Conservation (phyloP, 768 basidiomycete species). For the Lactarius evosmus region DNA sequence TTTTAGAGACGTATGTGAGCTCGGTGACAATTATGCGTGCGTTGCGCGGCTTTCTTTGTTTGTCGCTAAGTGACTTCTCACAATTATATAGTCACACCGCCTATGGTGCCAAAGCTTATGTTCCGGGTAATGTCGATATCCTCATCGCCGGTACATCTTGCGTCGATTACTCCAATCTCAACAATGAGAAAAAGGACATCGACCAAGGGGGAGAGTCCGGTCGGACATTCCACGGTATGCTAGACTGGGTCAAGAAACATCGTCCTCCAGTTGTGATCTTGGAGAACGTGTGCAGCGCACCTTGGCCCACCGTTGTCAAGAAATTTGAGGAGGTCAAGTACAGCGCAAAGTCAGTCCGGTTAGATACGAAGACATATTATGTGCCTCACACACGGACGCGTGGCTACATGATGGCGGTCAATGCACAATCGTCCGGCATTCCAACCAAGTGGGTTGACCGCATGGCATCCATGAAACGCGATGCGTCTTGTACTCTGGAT, state of each 20-base stretch:
- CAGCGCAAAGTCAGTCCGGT: conserved; percentile 62
- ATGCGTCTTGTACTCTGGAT: conserved; percentile 86
- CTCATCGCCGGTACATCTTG: conserved; percentile 94
- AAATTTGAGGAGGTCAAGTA: conserved; percentile 77
- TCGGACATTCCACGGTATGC: conserved; percentile 91
- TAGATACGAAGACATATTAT: conserved; percentile 88
- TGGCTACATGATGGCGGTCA: conserved; percentile 80
- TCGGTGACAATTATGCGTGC: conserved; percentile 75
- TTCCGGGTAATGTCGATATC: conserved; percentile 89
- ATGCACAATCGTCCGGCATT: conserved; percentile 56
- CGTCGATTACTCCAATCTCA: conserved; percentile 95
- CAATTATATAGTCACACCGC: conserved; percentile 68
- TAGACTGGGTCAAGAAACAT: conserved; percentile 85
- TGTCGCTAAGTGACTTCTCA: conserved; percentile 10
- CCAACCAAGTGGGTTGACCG: conserved; percentile 66
- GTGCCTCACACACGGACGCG: conserved; percentile 94
- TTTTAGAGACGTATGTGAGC: conserved; percentile 92
- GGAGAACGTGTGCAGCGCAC: conserved; percentile 91
- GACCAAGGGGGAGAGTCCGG: conserved; percentile 91
- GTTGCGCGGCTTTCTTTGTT: conserved; percentile 31
- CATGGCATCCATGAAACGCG: conserved; percentile 67
- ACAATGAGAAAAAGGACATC: conserved; percentile 88
- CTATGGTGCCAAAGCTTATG: conserved; percentile 79
- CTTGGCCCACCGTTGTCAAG: conserved; percentile 73
- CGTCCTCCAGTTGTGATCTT: conserved; percentile 89